Evolutionary conservation across 2,329 filamentous ascomycete species (phyloP), one percentile per base, ranked within the genome.

Genomic region (Dissoconium aciculare): DNA sequence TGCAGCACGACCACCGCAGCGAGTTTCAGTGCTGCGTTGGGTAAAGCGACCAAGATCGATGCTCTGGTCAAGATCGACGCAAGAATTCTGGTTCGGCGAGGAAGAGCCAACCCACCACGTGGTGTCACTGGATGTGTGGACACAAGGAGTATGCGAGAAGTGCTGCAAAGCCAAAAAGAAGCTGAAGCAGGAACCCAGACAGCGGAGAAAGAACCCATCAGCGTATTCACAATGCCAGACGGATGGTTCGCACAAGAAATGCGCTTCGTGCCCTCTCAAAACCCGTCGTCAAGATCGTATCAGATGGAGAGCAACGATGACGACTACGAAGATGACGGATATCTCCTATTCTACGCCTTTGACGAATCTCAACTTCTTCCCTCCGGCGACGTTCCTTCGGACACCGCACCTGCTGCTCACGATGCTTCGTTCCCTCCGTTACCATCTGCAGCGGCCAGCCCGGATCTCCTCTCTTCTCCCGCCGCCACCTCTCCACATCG

Each of bases 171-270:
- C 3, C 42, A 43, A 0, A 6, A 23, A 9, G 58, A 68, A 26
- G 40, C 28, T 1, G 14, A 41, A 5, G 40, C n/a, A n/a, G 49
- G 51, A 0, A 62, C 54, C 3, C 42, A 44, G 0, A 8, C 15
- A 6, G 58, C 68, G 26, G 40, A 27, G 1, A 13, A 40, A 5
- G 41, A 54, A 23, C 60, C 72, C 0, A 71, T 81, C 42, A 61
- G 65, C 41, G 58, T 71, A 5, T 81, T 80, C 50, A 53, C 52
- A 11, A 62, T 79, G 46, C 76, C 76, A 0, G 43, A 52, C 0
- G 66, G 67, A 0, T 71, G 67, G 59, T 80, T 62, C 37, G 72
- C 72, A 1, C 75, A 80, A 45, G 76, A 80, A 50, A 67, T 74
- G 2, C 64, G 70, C 1, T 81, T 81, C 37, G 64, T 81, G 4